Base-by-base conservation (phyloP, 768 basidiomycete genomes). In the Sarcomyxa edulis region DNA sequence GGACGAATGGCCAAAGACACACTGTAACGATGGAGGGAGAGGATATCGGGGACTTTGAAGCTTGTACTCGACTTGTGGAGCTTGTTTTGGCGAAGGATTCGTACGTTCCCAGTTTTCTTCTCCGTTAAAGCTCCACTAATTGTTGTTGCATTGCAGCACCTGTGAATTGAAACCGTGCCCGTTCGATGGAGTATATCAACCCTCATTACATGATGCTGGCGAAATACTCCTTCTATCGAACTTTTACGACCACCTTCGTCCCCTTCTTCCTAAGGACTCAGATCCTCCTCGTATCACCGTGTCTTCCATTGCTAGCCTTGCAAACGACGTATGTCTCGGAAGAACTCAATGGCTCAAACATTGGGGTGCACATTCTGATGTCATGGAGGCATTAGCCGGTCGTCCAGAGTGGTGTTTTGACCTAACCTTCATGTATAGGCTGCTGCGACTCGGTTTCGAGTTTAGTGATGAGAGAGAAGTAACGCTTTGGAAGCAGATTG, bases 161-260 rank as follows among this genome's bases (percentile, higher is more conserved):
- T 99, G 95, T 59, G 80, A 88, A 50, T 68, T 84, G 45, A 88
- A 93, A 52, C 96, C 96, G 0, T 99, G 96, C 58, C 89, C 95
- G 4, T 99, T 99, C 67, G 82, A 90, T 52, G 96, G 96, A 8
- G 91, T 96, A 18, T 98, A 98, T 64, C 96, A 99, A 58, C 96
- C 96, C 2, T 85, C 86, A 10, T 69, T 98, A 18, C 66, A 86
- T 42, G 87, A 95, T 45, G 62, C 69, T 7, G 95, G 95, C 42
- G 82, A 82, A 52, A 72, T 95, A 45, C 76, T 95, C 19, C 77
- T 95, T n/a, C 73, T 99, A 2, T 96, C 93, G 16, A 98, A 98
- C 72, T 99, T 98, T 66, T 96, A 92, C 65, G 96, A 98, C 68
- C 87, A 96, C 26, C 71, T 95, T 42, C 62, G 71, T 19, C 95